Base-by-base conservation (phyloP, 805 yeast species). In the Kodamaea fukazawae region DNA sequence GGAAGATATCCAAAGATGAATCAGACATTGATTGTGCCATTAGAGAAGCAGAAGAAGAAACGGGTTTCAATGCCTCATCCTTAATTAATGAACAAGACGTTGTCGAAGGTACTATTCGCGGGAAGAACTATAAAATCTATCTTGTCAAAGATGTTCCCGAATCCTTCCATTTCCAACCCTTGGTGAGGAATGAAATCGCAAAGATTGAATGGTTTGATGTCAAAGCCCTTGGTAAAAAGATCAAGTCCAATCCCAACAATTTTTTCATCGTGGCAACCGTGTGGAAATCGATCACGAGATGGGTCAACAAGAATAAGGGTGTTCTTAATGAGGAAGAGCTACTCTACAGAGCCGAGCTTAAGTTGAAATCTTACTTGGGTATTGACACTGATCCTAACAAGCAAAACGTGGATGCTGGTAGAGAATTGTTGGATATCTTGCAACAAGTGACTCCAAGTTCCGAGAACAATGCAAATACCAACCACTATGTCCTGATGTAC, bases 1-100 rank as follows among this genome's bases (percentile, higher is more conserved):
- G 99, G 4, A 93, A 93, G 62, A 93, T 93, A 42, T 86, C 95
- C 28, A 90, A 93, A 57, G 95, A 83, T 55, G 99, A 93, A 66
- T 69, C 80, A 11, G 99, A 93, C 60, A 73, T 79, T 4, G 81
- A 77, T 39, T 95, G 99, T 67, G 97, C 98, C 4, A 63, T 87
- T 10, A 76, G 99, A 53, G 99, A 93, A 59, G 89, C 86, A 15
- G 75, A 75, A 46, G 99, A 93, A 63, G 99, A 93, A 61, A 91
- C 90, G 11, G 96, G 98, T 0, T 90, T 83, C 54, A 95, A 93
- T 60, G 81, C 87, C 36, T 62, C 81, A 1, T 79, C 78, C 12
- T 76, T 73, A 47, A 71, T 90, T 31, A 76, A 79, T 46, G 84
- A 82, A 44, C 75, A 81, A 27, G 87, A 84, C 43, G 86, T 75